Conservation (phyloP, 2,329 filamentous ascomycete species). For the Nakataea oryzae region DNA sequence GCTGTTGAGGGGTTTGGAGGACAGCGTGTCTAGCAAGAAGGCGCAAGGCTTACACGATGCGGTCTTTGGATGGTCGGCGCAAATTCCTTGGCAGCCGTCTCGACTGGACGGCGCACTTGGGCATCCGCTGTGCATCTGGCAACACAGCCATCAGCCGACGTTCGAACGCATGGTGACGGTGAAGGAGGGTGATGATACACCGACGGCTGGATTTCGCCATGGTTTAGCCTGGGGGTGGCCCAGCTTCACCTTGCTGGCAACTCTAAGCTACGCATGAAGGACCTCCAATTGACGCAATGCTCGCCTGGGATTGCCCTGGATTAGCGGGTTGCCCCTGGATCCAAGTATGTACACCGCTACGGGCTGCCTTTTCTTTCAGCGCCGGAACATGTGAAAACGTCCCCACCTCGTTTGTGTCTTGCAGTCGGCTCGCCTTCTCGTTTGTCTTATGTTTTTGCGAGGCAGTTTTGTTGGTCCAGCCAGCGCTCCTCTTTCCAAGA, state of each 20-base stretch:
- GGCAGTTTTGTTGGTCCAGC: not conserved
- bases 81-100: no score
- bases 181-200: no score
- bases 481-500: not conserved
- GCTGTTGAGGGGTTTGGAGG: not conserved
- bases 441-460: not conserved
- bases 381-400: not conserved
- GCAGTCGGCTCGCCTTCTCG: no score
- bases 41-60: not conserved
- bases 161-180: not conserved
- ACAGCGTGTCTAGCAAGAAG: not conserved
- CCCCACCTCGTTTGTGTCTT: not conserved
- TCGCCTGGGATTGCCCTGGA: not conserved
- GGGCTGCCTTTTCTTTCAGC: not conserved
- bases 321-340: not conserved
- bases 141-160: no score
- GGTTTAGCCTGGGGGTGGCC: not conserved
- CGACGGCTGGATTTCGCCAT: no score
- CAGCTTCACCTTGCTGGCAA: not conserved
- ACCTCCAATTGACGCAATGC: no score
- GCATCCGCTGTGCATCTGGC: no score
- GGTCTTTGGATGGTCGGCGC: not conserved
- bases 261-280: not conserved
- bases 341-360: not conserved
- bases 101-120: no score